A percentile compares a stretch with the other conserved stretches of the same genome.
phyloP scores from a whole-genome alignment of 495 filamentous ascomycete species.

The Recurvomyces mirabilis region DNA sequence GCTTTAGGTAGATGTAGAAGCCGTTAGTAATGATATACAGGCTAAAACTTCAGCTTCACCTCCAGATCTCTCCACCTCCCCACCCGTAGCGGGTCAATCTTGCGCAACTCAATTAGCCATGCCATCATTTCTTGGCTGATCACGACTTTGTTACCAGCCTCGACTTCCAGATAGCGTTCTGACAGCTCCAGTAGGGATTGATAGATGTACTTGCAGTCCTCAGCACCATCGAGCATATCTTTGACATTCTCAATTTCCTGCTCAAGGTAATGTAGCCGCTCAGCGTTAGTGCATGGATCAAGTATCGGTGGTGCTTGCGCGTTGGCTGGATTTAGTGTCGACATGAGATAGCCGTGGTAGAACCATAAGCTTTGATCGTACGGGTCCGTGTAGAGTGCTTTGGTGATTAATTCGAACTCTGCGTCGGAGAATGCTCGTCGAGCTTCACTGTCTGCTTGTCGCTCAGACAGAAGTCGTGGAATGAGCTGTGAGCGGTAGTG shows the following conservation, averaged over 20 bases:
- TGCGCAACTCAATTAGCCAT: slow-evolving; percentile 28
- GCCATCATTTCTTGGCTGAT: slow-evolving; percentile 26
- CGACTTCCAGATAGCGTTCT: slow-evolving; percentile 8
- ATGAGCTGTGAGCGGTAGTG: slow-evolving; percentile 80
- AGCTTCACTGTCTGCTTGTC: slow-evolving; percentile 47
- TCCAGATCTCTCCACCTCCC: slow-evolving; percentile 31
- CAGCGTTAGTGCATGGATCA: slow-evolving; percentile 34
- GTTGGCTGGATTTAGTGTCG: slow-evolving; percentile 34
- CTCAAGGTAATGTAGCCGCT: slow-evolving; percentile 23
- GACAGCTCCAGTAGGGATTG: slow-evolving; percentile 28
- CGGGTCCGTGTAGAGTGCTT: slow-evolving; percentile 71
- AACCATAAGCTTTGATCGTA: slow-evolving; percentile 93
- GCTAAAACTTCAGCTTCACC: slow-evolving; percentile 18
- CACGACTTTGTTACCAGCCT: slow-evolving; percentile 20
- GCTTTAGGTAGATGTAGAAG: no score
- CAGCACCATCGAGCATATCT: slow-evolving; percentile 56
- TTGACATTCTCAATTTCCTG: slow-evolving; percentile 35
- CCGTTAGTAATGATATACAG: no score
- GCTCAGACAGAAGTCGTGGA: slow-evolving; percentile 57
- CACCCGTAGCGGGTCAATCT: slow-evolving; percentile 31
- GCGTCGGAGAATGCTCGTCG: slow-evolving; percentile 54
- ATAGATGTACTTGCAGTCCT: slow-evolving; percentile 36
- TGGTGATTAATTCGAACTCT: slow-evolving; percentile 63
- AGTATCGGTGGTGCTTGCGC: slow-evolving; percentile 48
- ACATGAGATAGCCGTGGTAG: slow-evolving; percentile 79